These are phyloP conservation scores for Sclerotinia nivalis DNA, from an alignment of 2,329 filamentous ascomycete species.

Conservation along the genomic window DNA sequence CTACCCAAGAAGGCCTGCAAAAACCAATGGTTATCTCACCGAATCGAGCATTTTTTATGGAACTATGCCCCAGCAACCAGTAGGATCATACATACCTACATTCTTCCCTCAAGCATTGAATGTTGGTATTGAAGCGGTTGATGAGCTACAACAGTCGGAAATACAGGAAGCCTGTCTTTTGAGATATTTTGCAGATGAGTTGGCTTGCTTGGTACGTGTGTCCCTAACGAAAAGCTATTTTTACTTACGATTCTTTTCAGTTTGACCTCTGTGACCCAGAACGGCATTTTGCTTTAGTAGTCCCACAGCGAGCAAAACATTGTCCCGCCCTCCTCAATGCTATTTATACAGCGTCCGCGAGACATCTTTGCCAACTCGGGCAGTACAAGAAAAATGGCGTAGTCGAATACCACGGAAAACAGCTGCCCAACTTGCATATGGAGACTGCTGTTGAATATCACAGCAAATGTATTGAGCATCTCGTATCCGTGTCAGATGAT, in stretches of 20 bases:
- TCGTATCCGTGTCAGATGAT: constrained; percentile 44
- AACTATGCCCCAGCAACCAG: neutral
- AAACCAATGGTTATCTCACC: neutral
- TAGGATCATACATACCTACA: neutral
- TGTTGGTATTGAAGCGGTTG: neutral
- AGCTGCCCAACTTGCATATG: constrained; percentile 39
- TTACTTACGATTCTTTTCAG: constrained; percentile 26
- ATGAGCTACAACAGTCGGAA: constrained; percentile 20
- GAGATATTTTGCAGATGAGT: constrained; percentile 35
- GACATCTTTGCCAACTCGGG: constrained; percentile 42
- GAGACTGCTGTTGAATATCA: constrained; percentile 46
- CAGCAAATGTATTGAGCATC: constrained; percentile 45
- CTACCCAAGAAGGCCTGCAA: constrained; percentile 21
- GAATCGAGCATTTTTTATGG: neutral
- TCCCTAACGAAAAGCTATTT: neutral
- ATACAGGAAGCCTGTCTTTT: constrained; percentile 35
- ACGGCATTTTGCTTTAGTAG: constrained; percentile 46
- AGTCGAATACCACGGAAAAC: constrained; percentile 31
- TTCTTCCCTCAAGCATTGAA: neutral
- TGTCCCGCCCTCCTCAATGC: constrained; percentile 44
- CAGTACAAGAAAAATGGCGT: constrained; percentile 36
- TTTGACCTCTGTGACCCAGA: constrained; percentile 48
- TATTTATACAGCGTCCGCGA: constrained; percentile 43
- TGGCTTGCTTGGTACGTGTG: constrained; percentile 34
- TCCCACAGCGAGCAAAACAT: constrained; percentile 45